A percentile compares a stretch with the other conserved stretches of the same genome.
phyloP scores from a whole-genome alignment of 768 basidiomycete species.

The button mushroom (Agaricus bisporus) region DNA sequence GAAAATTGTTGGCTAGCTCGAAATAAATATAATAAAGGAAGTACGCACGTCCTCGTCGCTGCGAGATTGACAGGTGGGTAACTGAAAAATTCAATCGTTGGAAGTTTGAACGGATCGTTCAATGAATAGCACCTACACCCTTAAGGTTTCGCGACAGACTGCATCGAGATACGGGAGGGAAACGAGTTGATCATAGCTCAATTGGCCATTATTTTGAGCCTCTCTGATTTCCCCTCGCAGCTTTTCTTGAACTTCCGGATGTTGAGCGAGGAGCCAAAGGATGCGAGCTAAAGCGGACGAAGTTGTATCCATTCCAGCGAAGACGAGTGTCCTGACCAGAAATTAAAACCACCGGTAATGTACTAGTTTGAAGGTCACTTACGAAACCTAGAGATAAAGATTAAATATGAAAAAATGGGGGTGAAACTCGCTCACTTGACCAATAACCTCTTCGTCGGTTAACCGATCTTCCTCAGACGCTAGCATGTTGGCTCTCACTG shows the following conservation, averaged over 20 bases:
- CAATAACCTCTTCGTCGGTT: constrained; percentile 26
- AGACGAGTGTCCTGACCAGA: constrained; percentile 16
- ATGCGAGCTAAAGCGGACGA: constrained; percentile 16
- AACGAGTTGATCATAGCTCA: constrained; percentile 32
- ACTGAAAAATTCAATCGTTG: background rate
- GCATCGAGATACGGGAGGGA: constrained; percentile 31
- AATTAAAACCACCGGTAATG: background rate
- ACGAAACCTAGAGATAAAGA: background rate
- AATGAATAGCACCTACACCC: constrained; percentile 21
- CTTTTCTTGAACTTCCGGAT: constrained; percentile 17
- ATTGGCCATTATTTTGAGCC: constrained; percentile 21
- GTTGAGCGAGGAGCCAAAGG: constrained; percentile 13
- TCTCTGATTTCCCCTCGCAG: constrained; percentile 17
- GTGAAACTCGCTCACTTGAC: constrained; percentile 21
- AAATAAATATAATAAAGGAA: background rate
- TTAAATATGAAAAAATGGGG: background rate
- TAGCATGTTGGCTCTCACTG: constrained; percentile 30
- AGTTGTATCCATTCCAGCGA: constrained; percentile 21
- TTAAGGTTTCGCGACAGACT: constrained; percentile 30
- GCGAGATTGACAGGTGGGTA: constrained; percentile 19
- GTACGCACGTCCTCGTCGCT: constrained; percentile 14
- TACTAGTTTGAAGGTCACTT: background rate
- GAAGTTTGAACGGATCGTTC: background rate
- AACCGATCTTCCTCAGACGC: constrained; percentile 26
- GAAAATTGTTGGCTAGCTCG: background rate